Evolutionary conservation across 306 rosid species (phyloP).

Genomic region (Quercus parvula): DNA sequence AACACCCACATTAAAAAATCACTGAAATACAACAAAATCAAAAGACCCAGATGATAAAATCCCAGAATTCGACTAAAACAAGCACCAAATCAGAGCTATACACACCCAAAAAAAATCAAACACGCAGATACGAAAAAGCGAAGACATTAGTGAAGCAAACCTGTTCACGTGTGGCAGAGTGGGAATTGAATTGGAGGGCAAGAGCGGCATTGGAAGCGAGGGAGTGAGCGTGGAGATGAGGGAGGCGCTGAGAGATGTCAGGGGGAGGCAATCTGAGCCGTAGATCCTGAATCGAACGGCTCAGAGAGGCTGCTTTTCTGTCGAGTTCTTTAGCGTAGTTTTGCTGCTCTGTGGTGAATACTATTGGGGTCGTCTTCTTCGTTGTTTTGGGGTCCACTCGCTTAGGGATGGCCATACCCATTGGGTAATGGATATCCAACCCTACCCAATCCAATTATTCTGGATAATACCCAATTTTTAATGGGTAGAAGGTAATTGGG

Average conservation of each 20-base stretch:
- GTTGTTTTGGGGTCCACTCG: conserved; percentile 39
- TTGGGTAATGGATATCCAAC: too few species aligned
- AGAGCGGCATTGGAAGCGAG: conserved; percentile 83
- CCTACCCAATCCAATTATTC: too few species aligned
- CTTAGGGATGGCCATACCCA: too few species aligned
- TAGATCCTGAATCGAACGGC: conserved; percentile 80
- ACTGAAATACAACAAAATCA: neutral
- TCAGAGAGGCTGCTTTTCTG: conserved; percentile 52
- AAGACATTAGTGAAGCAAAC: conserved; percentile 15
- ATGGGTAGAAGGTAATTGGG: too few species aligned
- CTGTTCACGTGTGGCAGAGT: conserved; percentile 72
- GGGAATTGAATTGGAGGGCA: conserved; percentile 55
- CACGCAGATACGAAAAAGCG: neutral
- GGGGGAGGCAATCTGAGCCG: conserved; percentile 87
- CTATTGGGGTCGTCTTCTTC: conserved; percentile 33
- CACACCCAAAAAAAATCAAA: neutral
- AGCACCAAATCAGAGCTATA: neutral
- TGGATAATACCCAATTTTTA: too few species aligned
- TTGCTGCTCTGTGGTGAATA: conserved; percentile 59
- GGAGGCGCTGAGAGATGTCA: conserved; percentile 84
- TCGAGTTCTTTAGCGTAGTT: conserved; percentile 60
- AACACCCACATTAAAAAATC: neutral
- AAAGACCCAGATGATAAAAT: conserved; percentile 9
- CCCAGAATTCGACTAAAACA: neutral
- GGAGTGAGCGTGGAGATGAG: conserved; percentile 92